These are phyloP conservation scores for Mitragyna speciosa DNA, from an alignment of 257 asterid genomes.

Conservation along the genomic window DNA sequence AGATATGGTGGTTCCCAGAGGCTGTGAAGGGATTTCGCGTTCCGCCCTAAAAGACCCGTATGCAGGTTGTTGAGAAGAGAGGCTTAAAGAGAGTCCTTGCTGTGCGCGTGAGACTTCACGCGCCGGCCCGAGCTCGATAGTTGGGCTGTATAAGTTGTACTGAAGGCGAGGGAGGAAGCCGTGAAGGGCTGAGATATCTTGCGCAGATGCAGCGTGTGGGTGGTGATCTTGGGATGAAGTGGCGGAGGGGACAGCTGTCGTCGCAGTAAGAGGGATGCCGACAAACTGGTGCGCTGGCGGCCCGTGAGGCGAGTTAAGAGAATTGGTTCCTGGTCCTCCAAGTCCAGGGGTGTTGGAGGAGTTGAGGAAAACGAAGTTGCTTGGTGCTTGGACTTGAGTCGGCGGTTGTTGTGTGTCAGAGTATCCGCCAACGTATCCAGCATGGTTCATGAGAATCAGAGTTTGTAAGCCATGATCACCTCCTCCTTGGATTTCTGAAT, in stretches of 20 bases:
- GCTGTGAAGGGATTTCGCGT: constrained; percentile 41
- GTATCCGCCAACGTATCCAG: constrained; percentile 80
- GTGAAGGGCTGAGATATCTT: constrained; percentile 55
- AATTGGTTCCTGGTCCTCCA: constrained; percentile 13
- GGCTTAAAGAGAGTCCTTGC: constrained; percentile 70
- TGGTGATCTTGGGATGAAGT: constrained; percentile 33
- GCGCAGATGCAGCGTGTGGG: not conserved
- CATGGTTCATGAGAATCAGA: constrained; percentile 84
- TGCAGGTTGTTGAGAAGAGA: constrained; percentile 63
- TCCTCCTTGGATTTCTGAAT: constrained; percentile 68
- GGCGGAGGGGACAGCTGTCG: constrained; percentile 24
- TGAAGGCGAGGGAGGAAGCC: constrained; percentile 65
- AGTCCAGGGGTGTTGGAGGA: constrained; percentile 46
- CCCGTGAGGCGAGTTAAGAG: constrained; percentile 45
- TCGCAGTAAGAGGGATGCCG: constrained; percentile 56
- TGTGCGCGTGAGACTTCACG: constrained; percentile 77
- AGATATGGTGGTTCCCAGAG: constrained; percentile 29
- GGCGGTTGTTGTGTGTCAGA: constrained; percentile 55
- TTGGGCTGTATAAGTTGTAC: constrained; percentile 57
- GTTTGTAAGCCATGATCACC: constrained; percentile 89
- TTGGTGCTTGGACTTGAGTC: constrained; percentile 25
- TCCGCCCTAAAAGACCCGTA: constrained; percentile 45
- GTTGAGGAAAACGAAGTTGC: constrained; percentile 69
- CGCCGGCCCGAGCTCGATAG: constrained; percentile 41
- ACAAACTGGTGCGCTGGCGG: constrained; percentile 58